Percentiles rank a stretch among this genome's conserved stretches.
These are phyloP conservation scores for Wallacemonas collosoma DNA, from an alignment of 208 protist species.

Conservation along the genomic window DNA sequence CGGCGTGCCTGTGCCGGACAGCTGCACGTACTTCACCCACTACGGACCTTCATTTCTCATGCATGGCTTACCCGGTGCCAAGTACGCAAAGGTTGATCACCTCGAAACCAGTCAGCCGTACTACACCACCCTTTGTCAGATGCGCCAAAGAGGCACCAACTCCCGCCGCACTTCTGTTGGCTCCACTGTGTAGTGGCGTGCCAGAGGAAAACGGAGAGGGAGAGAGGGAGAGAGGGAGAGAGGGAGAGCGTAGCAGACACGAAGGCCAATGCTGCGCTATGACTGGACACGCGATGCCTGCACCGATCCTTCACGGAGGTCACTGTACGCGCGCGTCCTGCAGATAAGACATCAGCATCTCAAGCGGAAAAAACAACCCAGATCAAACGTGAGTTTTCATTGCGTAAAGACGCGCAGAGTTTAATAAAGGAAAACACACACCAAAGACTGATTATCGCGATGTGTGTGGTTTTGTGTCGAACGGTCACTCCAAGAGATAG, in stretches of 20 bases:
- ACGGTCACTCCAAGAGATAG: too few relatives aligned
- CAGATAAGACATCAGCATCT: too few relatives aligned
- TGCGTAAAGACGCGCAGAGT: too few relatives aligned
- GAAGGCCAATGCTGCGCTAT: too few relatives aligned
- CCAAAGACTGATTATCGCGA: too few relatives aligned
- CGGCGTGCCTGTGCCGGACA: conserved; percentile 42
- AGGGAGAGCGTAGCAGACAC: neutral
- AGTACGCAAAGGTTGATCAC: conserved; percentile 17
- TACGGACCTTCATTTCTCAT: conserved; percentile 64
- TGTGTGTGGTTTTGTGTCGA: too few relatives aligned
- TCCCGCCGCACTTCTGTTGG: neutral
- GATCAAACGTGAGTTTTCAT: too few relatives aligned
- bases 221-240: neutral
- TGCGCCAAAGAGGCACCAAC: conserved; percentile 1
- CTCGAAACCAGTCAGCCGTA: conserved; percentile 17
- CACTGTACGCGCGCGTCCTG: too few relatives aligned
- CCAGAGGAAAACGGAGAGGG: neutral
- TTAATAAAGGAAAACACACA: too few relatives aligned
- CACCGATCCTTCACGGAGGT: too few relatives aligned
- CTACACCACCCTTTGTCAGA: conserved; percentile 5
- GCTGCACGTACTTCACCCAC: conserved; percentile 46
- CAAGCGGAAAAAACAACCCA: too few relatives aligned
- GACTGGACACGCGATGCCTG: too few relatives aligned
- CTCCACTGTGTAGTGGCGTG: neutral
- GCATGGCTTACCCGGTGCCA: conserved; percentile 40